These are phyloP conservation scores for Paxillus rubicundulus DNA, from an alignment of 768 basidiomycete genomes.

Conservation along the genomic window DNA sequence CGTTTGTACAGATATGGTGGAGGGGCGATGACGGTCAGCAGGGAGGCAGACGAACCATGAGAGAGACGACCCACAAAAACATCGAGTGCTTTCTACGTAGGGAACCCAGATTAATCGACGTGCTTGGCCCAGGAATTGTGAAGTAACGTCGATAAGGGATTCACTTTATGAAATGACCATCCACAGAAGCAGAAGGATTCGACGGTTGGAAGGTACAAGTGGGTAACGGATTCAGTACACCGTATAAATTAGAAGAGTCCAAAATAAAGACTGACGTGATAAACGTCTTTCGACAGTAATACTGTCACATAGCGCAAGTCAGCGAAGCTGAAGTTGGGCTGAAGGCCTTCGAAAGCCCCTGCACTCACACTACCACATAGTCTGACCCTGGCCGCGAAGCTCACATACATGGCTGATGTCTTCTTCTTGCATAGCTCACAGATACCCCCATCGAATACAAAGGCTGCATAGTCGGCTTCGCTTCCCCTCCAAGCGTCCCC, in stretches of 20 bases:
- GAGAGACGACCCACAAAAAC: constrained; percentile 19
- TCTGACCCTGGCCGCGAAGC: constrained; percentile 47
- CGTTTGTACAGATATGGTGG: neutral
- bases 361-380: constrained; percentile 42
- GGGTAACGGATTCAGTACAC: neutral
- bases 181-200: neutral
- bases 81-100: constrained; percentile 17
- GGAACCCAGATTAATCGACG: constrained; percentile 18
- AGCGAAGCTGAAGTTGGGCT: too few relatives aligned
- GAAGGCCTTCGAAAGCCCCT: neutral
- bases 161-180: constrained; percentile 7
- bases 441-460: constrained; percentile 54
- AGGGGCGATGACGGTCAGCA: neutral
- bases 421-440: constrained; percentile 54
- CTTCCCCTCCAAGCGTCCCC: constrained; percentile 36
- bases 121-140: neutral
- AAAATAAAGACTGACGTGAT: constrained; percentile 12
- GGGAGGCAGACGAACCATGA: neutral
- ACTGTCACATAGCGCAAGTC: constrained; percentile 9
- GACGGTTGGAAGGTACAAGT: neutral
- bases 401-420: constrained; percentile 40
- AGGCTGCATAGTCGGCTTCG: constrained; percentile 62
- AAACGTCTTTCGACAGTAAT: constrained; percentile 17
- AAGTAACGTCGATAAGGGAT: constrained; percentile 4
- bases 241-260: neutral